Percentiles rank a stretch among this genome's conserved stretches.
Conservation (phyloP, 371 early-diverging fungal species). For the Actinomortierella wolfii region DNA sequence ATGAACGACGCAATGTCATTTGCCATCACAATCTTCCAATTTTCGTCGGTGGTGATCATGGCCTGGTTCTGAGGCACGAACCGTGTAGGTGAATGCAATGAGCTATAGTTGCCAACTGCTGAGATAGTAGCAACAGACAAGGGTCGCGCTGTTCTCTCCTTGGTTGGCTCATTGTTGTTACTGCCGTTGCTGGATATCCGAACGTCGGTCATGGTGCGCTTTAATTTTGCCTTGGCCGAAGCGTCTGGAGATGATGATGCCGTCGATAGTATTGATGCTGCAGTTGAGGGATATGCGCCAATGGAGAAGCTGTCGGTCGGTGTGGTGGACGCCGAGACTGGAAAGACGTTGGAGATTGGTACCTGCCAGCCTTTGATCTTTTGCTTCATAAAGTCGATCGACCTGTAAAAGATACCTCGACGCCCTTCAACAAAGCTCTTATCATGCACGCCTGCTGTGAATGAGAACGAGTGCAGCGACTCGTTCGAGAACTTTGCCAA, state of each 20-base stretch:
- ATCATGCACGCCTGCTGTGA: constrained; percentile 50
- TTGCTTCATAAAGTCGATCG: constrained; percentile 62
- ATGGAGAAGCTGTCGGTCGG: constrained; percentile 46
- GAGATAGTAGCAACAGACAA: constrained; percentile 36
- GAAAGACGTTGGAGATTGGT: constrained; percentile 45
- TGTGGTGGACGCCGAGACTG: constrained; percentile 36
- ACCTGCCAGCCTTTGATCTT: constrained; percentile 55
- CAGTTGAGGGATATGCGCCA: constrained; percentile 44
- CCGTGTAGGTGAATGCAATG: constrained; percentile 62
- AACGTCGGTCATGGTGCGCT: constrained; percentile 42
- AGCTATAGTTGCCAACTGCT: constrained; percentile 22
- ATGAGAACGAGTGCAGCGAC: constrained; percentile 61
- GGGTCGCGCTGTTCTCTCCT: constrained; percentile 19
- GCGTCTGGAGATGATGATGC: constrained; percentile 14
- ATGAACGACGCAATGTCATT: constrained; percentile 64
- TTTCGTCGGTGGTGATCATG: constrained; percentile 64
- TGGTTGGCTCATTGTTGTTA: neutral
- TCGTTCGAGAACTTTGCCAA: constrained; percentile 54
- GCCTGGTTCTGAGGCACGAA: constrained; percentile 68
- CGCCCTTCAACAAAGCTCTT: constrained; percentile 49
- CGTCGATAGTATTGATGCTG: constrained; percentile 22
- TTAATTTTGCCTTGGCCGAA: constrained; percentile 22
- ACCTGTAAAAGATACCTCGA: constrained; percentile 52
- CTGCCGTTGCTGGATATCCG: constrained; percentile 16
- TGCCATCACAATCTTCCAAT: constrained; percentile 61